Evolutionary conservation across 768 basidiomycete genomes (phyloP), one percentile per base, ranked within the genome.

Genomic region (Amanita molliuscula): DNA sequence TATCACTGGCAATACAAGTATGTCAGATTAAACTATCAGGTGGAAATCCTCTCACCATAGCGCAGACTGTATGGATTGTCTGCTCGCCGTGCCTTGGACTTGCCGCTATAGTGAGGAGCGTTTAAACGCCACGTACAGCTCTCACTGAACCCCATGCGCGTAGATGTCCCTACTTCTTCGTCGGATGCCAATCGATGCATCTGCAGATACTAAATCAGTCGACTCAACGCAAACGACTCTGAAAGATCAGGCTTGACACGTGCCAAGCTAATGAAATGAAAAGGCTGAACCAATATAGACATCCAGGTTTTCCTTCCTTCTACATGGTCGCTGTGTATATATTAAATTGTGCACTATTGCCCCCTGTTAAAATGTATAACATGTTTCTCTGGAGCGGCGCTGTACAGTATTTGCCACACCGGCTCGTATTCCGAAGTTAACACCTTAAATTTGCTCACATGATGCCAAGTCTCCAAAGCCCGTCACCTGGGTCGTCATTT

Each of bases 51-150:
- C 31, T 50, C 43, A 53, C 23, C 40, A 48, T 47, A 31, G 36
- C 55, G 13, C 38, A 87, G 85, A 75, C 73, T 49, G 74, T 89
- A 51, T 89, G 87, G 87, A 75, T 76, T 13, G 74, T 83, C 29
- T 88, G 84, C 62, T 67, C 78, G 35, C 85, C 87, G 18, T 78
- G 80, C 59, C 62, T 89, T 45, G 81, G 79, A 26, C 58, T 79
- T 48, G 81, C 85, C 33, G 73, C 79, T 58, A 57, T 86, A 63
- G 82, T 85, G 59, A 58, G 66, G 53, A 36, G 21, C 46, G 23
- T 36, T 43, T 18, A 16, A n/a, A 25, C 34, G 25, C 11, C 42
- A 46, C 11, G 29, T 35, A 15, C 31, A 20, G 16, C 35, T 52
- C 46, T 33, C 34, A 36, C 23, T 43, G 40, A 41, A 41, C 38